Base-by-base conservation (phyloP, 108 stramenopile species). In the Nannochloropsis salina region DNA sequence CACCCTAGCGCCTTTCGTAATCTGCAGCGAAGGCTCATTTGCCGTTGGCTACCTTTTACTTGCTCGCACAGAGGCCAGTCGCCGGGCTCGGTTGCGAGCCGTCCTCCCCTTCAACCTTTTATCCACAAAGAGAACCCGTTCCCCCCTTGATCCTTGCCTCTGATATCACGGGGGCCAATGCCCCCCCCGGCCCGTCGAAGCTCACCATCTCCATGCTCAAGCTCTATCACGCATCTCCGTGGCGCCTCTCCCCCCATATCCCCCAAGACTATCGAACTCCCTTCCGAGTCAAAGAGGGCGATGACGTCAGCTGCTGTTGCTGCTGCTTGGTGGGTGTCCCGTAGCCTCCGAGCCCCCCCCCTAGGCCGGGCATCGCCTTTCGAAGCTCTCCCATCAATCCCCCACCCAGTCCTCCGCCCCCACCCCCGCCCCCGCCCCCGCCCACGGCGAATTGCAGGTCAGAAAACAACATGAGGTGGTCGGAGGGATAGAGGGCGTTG, bases 381-480 rank as follows among this genome's bases (percentile, higher is more conserved):
- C 47, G 10, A 12, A 51, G 15, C 47, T 51, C 47, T 15, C 47
- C 47, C 47, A 51, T 51, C 47, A 51, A 15, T 15, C 47, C 47
- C 15, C 47, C 47, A 31, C 31, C 31, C 31, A 31, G 31, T 31
- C 31, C 31, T 31, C 31, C 47, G 12, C 47, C 47, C 1, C 47
- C 47, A 10, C 12, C 47, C 47, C 47, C 47, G 12, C 47, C 47
- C 15, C 82, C 51, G 45, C 45, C 86, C 81, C 15, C 42, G 4
- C 31, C 47, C 41, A 79, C 86, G 18, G 84, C 89, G 40, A 96
- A 94, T 90, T 96, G 95, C 91, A 98, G 92, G 88, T 98, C 98
- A 15, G 95, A 94, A 80, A 96, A 95, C 89, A 98, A 92, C 94
- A 96, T 94, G 86, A 97, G 90, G 91, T 99, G 98, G 92, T 99